Evolutionary conservation across 2,329 filamentous ascomycete species (phyloP), one percentile per base, ranked within the genome.

Genomic region (Aspergillus brunneoviolaceus): DNA sequence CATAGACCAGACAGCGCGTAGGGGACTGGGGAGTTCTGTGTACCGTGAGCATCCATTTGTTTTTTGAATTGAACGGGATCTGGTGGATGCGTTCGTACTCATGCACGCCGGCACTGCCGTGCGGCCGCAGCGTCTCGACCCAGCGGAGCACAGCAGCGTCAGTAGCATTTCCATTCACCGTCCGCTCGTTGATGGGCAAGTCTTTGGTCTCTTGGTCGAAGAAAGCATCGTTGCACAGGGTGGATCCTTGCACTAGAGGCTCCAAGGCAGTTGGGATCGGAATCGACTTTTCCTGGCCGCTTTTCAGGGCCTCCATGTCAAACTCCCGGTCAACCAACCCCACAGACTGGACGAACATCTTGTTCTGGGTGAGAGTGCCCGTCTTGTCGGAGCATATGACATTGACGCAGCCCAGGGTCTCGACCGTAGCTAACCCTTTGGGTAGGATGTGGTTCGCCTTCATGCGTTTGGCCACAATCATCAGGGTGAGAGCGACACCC

Each of bases 321-420:
- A 63, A 67, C 35, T 67, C 65, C 59, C 59, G 63, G 31, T 72
- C 70, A 0, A 71, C 65, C 57, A 72, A 66, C 14, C 67, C 68
- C 12, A 71, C 55, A 0, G 70, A 71, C 49, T 64, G 67, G 60
- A 91, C 88, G 0, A 84, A 81, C 89, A 92, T 91, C 63, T 86
- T 85, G 62, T 91, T 90, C 82, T 85, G 63, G 73, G 83, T 79
- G 78, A 78, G 60, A 0, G 70, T 75, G 48, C 90, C 89, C 0
- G 89, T 92, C 78, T 92, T 92, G 73, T 92, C 89, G 0, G 88
- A 91, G 72, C 89, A 91, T 39, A 92, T 87, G 10, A 91, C 85
- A 1, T 88, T 90, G 1, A 92, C 89, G 0, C 87, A 84, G 1
- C 90, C 90, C 2, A 92, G 81, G 0, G 89, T 92, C 74, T 92